A percentile compares a stretch with the other conserved stretches of the same genome.
phyloP scores from a whole-genome alignment of 2,329 filamentous ascomycete genomes.

The Setomelanomma holmii region DNA sequence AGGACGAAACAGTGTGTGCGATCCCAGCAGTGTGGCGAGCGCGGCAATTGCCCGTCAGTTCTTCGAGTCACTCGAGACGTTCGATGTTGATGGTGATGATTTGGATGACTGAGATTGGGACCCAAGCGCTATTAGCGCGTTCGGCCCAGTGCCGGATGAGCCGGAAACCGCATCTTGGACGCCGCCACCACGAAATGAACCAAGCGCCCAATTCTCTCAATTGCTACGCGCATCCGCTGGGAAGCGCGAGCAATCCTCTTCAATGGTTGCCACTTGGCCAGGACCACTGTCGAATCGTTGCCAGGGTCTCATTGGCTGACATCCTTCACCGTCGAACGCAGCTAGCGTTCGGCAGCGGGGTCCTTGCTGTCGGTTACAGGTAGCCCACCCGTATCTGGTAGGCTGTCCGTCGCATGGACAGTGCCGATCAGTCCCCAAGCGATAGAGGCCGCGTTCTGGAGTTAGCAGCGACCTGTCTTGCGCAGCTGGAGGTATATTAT shows the following conservation, averaged over 20 bases:
- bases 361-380: conserved; percentile 3
- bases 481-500: background rate
- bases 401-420: conserved; percentile 3
- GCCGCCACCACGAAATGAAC: background rate
- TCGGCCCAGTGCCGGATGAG: background rate
- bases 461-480: background rate
- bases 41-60: background rate
- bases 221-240: background rate
- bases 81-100: background rate
- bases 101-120: background rate
- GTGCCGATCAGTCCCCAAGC: conserved; percentile 5
- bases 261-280: background rate
- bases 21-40: background rate
- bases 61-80: background rate
- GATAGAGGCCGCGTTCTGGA: conserved; percentile 6
- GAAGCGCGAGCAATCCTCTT: background rate
- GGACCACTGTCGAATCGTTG: background rate
- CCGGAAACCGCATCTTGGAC: background rate
- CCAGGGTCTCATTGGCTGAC: background rate
- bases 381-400: conserved; percentile 3
- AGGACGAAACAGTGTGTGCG: background rate
- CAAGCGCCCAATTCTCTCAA: background rate
- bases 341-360: conserved; percentile 1
- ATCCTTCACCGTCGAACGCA: background rate
- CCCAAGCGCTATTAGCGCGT: background rate